A percentile compares a stretch with the other conserved stretches of the same genome.
Evolutionary conservation across 116 monocot genomes (phyloP).

Genomic region (Trichopus zeylanicus): DNA sequence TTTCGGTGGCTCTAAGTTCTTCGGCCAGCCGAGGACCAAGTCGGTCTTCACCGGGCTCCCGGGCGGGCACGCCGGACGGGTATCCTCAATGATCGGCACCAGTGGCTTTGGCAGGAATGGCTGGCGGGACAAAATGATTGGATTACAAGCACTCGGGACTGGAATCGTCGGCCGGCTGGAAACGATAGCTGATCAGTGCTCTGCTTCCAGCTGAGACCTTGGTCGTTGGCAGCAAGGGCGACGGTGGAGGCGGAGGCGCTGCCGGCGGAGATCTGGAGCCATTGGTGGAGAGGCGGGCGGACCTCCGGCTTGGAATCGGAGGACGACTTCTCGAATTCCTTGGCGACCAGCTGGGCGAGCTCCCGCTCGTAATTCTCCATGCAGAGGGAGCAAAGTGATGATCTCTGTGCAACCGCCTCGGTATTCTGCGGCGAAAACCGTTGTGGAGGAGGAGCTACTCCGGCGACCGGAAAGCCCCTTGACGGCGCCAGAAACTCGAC

Average conservation of each 20-base stretch:
- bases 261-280: constrained; percentile 73
- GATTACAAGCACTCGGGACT: not conserved
- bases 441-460: constrained; percentile 4
- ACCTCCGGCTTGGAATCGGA: constrained; percentile 17
- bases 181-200: constrained; percentile 38
- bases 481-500: constrained; percentile 20
- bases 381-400: constrained; percentile 48
- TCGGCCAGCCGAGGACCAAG: constrained; percentile 43
- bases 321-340: constrained; percentile 48
- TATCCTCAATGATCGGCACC: no score
- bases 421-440: no score
- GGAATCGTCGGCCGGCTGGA: constrained; percentile 12
- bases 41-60: constrained; percentile 72
- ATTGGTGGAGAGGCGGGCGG: constrained; percentile 44
- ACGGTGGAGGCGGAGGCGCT: no score
- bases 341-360: constrained; percentile 46
- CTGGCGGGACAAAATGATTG: not conserved
- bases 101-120: constrained; percentile 12
- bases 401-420: not conserved
- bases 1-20: not conserved
- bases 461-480: constrained; percentile 10
- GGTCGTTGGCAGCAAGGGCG: constrained; percentile 38
- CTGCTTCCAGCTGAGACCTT: constrained; percentile 35
- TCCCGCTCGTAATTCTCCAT: constrained; percentile 58
- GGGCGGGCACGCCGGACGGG: constrained; percentile 27